Evolutionary conservation across 2,329 filamentous ascomycete genomes (phyloP).

Genomic region (Emergomyces pasteurianus): DNA sequence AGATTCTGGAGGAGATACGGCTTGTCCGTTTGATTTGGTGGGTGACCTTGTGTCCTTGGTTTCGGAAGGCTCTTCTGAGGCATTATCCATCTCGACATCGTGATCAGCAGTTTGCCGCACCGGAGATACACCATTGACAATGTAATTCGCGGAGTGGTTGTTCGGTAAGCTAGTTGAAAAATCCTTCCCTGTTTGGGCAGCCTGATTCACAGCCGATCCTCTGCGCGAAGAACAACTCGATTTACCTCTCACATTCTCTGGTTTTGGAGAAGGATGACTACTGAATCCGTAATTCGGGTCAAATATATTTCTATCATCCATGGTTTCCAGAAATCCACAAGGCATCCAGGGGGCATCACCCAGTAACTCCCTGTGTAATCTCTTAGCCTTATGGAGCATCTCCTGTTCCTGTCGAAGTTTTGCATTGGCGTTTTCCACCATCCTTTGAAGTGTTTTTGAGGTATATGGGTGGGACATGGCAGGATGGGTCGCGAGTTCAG

Average conservation of each 20-base stretch:
- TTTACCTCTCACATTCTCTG: conserved; percentile 7
- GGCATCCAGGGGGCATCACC: conserved; percentile 51
- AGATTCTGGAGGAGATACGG: conserved; percentile 2
- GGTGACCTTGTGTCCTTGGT: background rate
- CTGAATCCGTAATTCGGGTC: conserved; percentile 17
- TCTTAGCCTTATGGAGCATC: conserved; percentile 46
- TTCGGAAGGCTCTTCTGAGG: conserved; percentile 6
- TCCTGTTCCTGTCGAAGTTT: conserved; percentile 47
- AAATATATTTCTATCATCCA: conserved; percentile 39
- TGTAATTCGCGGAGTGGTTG: conserved; percentile 8
- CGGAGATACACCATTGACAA: background rate
- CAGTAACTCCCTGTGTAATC: conserved; percentile 45
- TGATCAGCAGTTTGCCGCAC: conserved; percentile 7
- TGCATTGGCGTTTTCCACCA: conserved; percentile 44
- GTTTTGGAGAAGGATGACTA: background rate
- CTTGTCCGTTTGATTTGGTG: background rate
- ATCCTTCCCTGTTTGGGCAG: conserved; percentile 4
- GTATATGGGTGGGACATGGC: conserved; percentile 47
- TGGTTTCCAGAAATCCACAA: conserved; percentile 40
- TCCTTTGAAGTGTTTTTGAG: conserved; percentile 45
- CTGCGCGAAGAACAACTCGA: conserved; percentile 6
- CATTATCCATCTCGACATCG: conserved; percentile 26
- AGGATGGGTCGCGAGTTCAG: conserved; percentile 48
- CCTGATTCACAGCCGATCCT: conserved; percentile 5
- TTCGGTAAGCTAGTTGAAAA: background rate